Conservation (phyloP, 2,329 filamentous ascomycete genomes). For the Cladorrhinum sp. region DNA sequence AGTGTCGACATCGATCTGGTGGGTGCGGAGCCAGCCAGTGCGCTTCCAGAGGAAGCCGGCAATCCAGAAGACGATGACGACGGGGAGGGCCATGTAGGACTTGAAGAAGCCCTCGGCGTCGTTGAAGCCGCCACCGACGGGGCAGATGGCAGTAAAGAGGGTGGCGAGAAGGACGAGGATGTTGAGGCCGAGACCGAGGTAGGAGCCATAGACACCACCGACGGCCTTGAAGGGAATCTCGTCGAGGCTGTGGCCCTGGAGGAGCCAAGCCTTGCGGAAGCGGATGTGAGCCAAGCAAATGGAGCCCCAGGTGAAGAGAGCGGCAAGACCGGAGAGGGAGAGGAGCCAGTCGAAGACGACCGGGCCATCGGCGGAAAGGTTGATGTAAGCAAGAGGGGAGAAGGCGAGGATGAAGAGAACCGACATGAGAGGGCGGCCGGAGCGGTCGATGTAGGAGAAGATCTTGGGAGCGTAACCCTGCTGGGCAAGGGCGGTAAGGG, state of each 20-base stretch:
- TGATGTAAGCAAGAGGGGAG: constrained; percentile 48
- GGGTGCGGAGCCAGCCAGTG: constrained; percentile 53
- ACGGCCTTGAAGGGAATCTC: constrained; percentile 62
- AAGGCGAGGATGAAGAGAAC: constrained; percentile 46
- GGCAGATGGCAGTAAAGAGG: constrained; percentile 50
- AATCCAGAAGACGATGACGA: constrained; percentile 53
- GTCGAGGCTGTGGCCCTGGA: constrained; percentile 57
- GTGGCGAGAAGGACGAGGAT: constrained; percentile 50
- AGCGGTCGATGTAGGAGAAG: constrained; percentile 52
- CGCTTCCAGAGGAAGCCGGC: constrained; percentile 64
- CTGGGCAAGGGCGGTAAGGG: constrained; percentile 53
- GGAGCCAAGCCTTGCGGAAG: constrained; percentile 60
- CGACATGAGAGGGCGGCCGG: constrained; percentile 48
- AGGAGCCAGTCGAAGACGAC: constrained; percentile 63
- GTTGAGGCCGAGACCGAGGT: constrained; percentile 57
- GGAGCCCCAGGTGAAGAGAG: constrained; percentile 64
- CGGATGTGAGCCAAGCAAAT: constrained; percentile 65
- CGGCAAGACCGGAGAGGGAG: constrained; percentile 59
- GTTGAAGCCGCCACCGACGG: constrained; percentile 34
- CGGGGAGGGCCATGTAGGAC: constrained; percentile 50
- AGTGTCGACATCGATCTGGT: constrained; percentile 64
- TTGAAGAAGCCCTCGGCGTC: constrained; percentile 51
- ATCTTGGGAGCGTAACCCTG: constrained; percentile 54
- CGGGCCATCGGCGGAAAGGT: constrained; percentile 43
- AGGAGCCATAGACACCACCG: constrained; percentile 61